These are phyloP conservation scores for Leccinum olivaceopallidum DNA, from an alignment of 768 basidiomycete species.

Conservation along the genomic window DNA sequence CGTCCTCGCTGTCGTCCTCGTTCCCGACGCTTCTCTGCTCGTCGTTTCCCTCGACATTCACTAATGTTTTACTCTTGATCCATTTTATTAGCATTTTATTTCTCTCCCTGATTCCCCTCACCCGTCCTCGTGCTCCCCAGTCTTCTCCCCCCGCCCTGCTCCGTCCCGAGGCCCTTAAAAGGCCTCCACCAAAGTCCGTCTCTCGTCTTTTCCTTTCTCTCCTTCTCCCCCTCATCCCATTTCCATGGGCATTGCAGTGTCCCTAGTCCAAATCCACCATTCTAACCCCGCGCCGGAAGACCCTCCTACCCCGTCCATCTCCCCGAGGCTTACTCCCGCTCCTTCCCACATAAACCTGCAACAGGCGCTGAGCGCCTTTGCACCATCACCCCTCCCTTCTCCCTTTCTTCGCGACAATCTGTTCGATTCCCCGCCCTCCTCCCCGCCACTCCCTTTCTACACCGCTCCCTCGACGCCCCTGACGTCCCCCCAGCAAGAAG, in stretches of 20 bases:
- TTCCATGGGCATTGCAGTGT: conserved; percentile 36
- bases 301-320: conserved; percentile 7
- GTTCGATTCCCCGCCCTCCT: conserved; percentile 37
- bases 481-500: conserved; percentile 41
- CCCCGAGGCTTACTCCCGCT: conserved; percentile 22
- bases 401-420: conserved; percentile 38
- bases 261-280: conserved; percentile 31
- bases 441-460: conserved; percentile 43
- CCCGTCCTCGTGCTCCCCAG: conserved; percentile 31
- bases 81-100: conserved; percentile 3
- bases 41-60: conserved; percentile 11
- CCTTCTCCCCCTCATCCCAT: conserved; percentile 9
- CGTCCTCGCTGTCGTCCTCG: conserved; percentile 25
- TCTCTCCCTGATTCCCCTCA: conserved; percentile 19
- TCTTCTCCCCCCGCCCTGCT: conserved; percentile 30
- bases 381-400: conserved; percentile 34
- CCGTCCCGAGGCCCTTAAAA: conserved; percentile 23
- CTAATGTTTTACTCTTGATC: conserved; percentile 16
- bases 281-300: conserved; percentile 20
- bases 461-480: conserved; percentile 51
- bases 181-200: conserved; percentile 26
- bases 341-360: conserved; percentile 38
- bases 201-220: conserved; percentile 4
- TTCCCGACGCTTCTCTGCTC: conserved; percentile 16
- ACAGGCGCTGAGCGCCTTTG: conserved; percentile 32